Evolutionary conservation across 352 stramenopile species (phyloP).

Genomic region (Pythium brachiatum): DNA sequence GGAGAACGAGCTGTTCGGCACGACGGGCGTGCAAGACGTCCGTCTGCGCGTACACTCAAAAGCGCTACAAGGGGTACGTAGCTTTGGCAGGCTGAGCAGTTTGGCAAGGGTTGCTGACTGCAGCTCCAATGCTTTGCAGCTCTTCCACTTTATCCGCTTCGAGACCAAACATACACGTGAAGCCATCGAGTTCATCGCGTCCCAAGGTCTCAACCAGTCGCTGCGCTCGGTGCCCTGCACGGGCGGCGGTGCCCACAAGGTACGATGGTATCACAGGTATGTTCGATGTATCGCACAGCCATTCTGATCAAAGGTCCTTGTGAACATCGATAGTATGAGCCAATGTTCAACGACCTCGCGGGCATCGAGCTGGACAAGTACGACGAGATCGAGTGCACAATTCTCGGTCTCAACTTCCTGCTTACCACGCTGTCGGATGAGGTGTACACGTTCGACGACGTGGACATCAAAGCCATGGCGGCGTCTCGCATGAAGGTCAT

Average conservation of each 20-base stretch:
- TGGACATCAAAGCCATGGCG: slow-evolving; percentile 74
- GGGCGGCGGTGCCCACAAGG: slow-evolving; percentile 82
- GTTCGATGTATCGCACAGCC: too few relatives aligned
- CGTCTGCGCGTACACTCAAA: slow-evolving; percentile 83
- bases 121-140: too few relatives aligned
- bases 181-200: slow-evolving; percentile 74
- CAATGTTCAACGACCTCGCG: slow-evolving; percentile 68
- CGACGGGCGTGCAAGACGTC: slow-evolving; percentile 86
- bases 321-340: slow-evolving; percentile 63
- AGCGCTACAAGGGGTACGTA: slow-evolving; percentile 83
- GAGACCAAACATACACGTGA: slow-evolving; percentile 74
- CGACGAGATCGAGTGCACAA: slow-evolving; percentile 96
- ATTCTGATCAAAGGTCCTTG: too few relatives aligned
- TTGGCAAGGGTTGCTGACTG: too few relatives aligned
- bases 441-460: slow-evolving; percentile 97
- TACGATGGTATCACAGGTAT: slow-evolving; percentile 16
- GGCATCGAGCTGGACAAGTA: slow-evolving; percentile 83
- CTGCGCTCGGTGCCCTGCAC: slow-evolving; percentile 76
- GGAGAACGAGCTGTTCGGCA: slow-evolving; percentile 77
- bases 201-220: slow-evolving; percentile 79
- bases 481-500: slow-evolving; percentile 79
- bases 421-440: slow-evolving; percentile 95
- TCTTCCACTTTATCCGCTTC: slow-evolving; percentile 96
- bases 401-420: slow-evolving; percentile 97
- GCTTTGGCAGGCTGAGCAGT: too few relatives aligned